Evolutionary conservation across 768 basidiomycete genomes (phyloP).

Genomic region (Kwoniella heveanensis): DNA sequence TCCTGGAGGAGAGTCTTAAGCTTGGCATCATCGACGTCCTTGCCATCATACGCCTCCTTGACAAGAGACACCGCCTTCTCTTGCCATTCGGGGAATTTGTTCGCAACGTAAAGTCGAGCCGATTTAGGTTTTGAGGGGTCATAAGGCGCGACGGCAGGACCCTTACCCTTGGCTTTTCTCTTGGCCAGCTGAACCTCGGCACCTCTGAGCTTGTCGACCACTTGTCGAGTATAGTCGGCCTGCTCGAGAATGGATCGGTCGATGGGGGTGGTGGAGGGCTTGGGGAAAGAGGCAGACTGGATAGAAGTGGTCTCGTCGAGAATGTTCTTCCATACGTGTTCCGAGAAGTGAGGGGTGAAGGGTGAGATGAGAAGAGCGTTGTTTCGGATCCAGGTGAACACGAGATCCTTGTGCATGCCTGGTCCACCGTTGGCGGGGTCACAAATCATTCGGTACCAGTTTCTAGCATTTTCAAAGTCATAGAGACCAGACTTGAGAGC

Average conservation of each 20-base stretch:
- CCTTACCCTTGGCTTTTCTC: conserved; percentile 66
- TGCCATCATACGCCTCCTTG: conserved; percentile 63
- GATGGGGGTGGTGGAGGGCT: conserved; percentile 61
- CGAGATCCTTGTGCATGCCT: conserved; percentile 85
- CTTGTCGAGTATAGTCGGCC: conserved; percentile 80
- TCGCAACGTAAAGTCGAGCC: conserved; percentile 87
- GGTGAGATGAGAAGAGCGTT: conserved; percentile 81
- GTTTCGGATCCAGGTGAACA: conserved; percentile 78
- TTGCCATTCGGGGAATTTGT: conserved; percentile 91
- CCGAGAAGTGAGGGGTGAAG: conserved; percentile 89
- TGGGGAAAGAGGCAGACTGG: conserved; percentile 83
- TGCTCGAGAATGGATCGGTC: conserved; percentile 72
- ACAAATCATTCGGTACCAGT: conserved; percentile 95
- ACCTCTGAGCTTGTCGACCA: conserved; percentile 88
- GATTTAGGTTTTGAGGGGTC: conserved; percentile 78
- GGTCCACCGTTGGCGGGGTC: conserved; percentile 64
- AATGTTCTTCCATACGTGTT: conserved; percentile 80
- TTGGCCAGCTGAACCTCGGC: conserved; percentile 78
- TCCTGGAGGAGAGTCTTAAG: conserved; percentile 69
- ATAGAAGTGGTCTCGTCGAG: conserved; percentile 74
- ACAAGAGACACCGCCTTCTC: conserved; percentile 75
- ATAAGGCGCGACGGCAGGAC: conserved; percentile 66
- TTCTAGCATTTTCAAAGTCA: conserved; percentile 85
- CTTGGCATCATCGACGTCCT: conserved; percentile 75
- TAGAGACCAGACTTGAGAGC: conserved; percentile 94